These are phyloP conservation scores for Ceriops tagal DNA, from an alignment of 345 rosid species.

Conservation along the genomic window DNA sequence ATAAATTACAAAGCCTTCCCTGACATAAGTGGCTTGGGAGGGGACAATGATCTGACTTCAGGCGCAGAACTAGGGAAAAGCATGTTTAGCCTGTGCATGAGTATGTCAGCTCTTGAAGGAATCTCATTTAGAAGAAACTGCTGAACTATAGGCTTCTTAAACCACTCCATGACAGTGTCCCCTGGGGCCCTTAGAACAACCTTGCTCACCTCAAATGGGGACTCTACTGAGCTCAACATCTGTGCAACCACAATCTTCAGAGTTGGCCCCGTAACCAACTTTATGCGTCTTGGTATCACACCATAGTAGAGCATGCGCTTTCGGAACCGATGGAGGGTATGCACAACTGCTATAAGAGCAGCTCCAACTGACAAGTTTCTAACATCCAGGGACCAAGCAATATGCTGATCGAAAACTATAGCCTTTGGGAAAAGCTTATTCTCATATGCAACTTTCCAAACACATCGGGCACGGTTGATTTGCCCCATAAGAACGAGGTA, in stretches of 20 bases:
- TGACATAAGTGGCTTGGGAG: constrained; percentile 40
- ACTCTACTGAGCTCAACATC: constrained; percentile 89
- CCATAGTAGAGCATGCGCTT: constrained; percentile 95
- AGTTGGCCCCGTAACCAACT: constrained; percentile 93
- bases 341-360: constrained; percentile 90
- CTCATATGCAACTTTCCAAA: constrained; percentile 97
- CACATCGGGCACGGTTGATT: constrained; percentile 88
- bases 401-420: constrained; percentile 91
- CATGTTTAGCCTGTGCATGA: constrained; percentile 88
- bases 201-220: constrained; percentile 93
- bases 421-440: constrained; percentile 97
- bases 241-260: constrained; percentile 87
- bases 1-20: constrained; percentile 16
- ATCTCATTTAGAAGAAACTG: constrained; percentile 92
- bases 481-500: constrained; percentile 97
- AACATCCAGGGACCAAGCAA: constrained; percentile 97
- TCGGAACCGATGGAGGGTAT: constrained; percentile 92
- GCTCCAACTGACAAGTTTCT: constrained; percentile 96
- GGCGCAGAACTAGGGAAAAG: constrained; percentile 93
- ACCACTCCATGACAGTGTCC: constrained; percentile 92
- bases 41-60: constrained; percentile 74
- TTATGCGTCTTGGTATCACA: constrained; percentile 85
- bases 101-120: constrained; percentile 80
- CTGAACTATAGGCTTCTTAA: constrained; percentile 92
- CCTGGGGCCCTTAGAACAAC: constrained; percentile 93